Evolutionary conservation across 768 basidiomycete species (phyloP).

Genomic region (Mycena venus): DNA sequence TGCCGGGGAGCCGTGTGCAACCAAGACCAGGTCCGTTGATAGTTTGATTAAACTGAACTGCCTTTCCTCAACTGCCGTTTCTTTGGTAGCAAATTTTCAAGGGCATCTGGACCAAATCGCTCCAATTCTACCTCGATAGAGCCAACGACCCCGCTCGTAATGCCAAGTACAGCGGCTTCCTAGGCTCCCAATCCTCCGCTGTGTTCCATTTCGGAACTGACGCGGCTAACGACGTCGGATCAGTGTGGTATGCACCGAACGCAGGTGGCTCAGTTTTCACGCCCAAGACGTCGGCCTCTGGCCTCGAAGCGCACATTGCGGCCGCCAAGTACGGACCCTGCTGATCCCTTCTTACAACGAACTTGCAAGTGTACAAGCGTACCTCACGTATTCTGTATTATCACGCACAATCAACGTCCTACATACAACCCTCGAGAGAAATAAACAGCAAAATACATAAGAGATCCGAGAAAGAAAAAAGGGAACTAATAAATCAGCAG

Average conservation of each 20-base stretch:
- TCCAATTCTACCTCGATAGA: conserved; percentile 63
- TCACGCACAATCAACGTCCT: neutral
- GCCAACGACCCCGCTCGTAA: conserved; percentile 57
- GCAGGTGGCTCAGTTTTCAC: conserved; percentile 53
- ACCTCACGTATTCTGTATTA: neutral
- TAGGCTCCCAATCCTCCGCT: conserved; percentile 56
- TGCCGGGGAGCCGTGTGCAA: conserved; percentile 57
- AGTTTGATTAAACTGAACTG: neutral
- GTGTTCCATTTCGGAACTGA: conserved; percentile 60
- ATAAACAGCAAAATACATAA: conserved; percentile 22
- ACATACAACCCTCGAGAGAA: neutral
- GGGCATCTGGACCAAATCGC: conserved; percentile 67
- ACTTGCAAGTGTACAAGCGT: too few relatives aligned
- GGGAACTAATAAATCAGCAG: conserved; percentile 11
- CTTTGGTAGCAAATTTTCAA: conserved; percentile 48
- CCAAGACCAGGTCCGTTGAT: conserved; percentile 55
- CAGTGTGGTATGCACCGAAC: conserved; percentile 59
- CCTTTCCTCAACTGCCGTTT: neutral
- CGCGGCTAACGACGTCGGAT: conserved; percentile 56
- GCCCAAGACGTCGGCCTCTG: conserved; percentile 59
- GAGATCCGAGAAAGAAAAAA: conserved; percentile 8
- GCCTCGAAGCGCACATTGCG: conserved; percentile 57
- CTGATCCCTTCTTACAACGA: too few relatives aligned
- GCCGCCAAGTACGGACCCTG: conserved; percentile 59
- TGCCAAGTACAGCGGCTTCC: conserved; percentile 57